These are phyloP conservation scores for Aspergillus calidoustus DNA, from an alignment of 2,329 filamentous ascomycete species.

Conservation along the genomic window DNA sequence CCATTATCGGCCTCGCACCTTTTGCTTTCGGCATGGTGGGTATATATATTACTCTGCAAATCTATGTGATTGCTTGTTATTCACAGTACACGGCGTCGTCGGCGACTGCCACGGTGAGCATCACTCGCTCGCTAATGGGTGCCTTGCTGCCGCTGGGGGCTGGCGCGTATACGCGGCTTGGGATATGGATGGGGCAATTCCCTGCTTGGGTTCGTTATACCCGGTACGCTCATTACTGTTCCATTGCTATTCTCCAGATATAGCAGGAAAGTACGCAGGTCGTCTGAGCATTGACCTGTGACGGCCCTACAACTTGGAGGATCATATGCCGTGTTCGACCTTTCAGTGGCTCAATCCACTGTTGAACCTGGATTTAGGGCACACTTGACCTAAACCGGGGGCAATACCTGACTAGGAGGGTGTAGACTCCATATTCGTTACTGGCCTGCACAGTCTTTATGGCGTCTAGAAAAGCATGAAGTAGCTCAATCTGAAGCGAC, in stretches of 20 bases:
- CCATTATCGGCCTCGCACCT: constrained; percentile 61
- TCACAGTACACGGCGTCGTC: constrained; percentile 51
- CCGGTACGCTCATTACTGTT: neutral
- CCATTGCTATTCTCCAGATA: neutral
- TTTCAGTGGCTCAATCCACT: neutral
- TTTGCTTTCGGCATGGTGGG: constrained; percentile 59
- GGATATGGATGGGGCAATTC: neutral
- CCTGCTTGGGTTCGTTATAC: neutral
- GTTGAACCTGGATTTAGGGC: too few species aligned
- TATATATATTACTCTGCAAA: constrained; percentile 58
- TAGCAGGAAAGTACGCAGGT: neutral
- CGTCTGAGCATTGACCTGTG: neutral
- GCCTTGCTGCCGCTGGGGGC: neutral
- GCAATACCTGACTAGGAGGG: too few species aligned
- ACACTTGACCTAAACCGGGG: too few species aligned
- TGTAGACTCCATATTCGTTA: too few species aligned
- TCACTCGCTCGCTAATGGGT: constrained; percentile 53
- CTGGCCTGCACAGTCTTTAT: too few species aligned
- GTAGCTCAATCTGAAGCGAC: neutral
- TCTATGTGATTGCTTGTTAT: constrained; percentile 65
- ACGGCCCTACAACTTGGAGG: neutral
- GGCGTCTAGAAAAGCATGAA: neutral
- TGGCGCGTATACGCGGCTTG: neutral
- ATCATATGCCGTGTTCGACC: neutral
- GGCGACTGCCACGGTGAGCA: constrained; percentile 57